Evolutionary conservation across 164 flowering plant genomes (phyloP).

Genomic region (Nelumbo lutea): DNA sequence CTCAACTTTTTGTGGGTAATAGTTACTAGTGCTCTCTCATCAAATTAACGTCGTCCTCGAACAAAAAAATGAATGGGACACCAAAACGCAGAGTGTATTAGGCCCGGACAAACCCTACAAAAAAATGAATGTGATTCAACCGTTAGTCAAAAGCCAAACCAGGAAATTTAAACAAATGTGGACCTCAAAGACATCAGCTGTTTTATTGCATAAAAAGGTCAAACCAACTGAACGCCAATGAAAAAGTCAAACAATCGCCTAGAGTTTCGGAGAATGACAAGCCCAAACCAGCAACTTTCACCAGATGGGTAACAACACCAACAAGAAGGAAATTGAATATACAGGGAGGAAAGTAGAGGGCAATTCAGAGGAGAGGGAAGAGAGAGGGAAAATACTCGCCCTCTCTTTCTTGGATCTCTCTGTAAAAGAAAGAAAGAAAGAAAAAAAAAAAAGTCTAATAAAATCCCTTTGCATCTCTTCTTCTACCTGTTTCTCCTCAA

Average conservation of each 20-base stretch:
- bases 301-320: background rate
- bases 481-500: background rate
- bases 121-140: too few species aligned
- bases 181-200: background rate
- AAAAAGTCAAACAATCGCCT: slow-evolving; percentile 23
- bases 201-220: background rate
- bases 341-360: background rate
- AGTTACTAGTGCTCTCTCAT: too few species aligned
- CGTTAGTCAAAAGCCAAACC: too few species aligned
- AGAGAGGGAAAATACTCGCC: slow-evolving; percentile 16
- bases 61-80: too few species aligned
- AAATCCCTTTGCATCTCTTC: background rate
- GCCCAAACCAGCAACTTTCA: slow-evolving; percentile 10
- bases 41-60: too few species aligned
- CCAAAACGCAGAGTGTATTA: too few species aligned
- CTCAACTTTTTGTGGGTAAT: too few species aligned
- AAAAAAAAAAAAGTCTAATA: background rate
- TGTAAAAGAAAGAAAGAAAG: background rate
- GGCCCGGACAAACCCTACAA: too few species aligned
- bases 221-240: slow-evolving; percentile 7
- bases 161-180: background rate
- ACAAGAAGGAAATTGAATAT: background rate
- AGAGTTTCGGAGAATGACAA: slow-evolving; percentile 14
- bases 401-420: slow-evolving; percentile 33
- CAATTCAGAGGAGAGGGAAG: background rate